These are phyloP conservation scores for Apiospora rasikravindrae DNA, from an alignment of 2,329 filamentous ascomycete species.

Conservation along the genomic window DNA sequence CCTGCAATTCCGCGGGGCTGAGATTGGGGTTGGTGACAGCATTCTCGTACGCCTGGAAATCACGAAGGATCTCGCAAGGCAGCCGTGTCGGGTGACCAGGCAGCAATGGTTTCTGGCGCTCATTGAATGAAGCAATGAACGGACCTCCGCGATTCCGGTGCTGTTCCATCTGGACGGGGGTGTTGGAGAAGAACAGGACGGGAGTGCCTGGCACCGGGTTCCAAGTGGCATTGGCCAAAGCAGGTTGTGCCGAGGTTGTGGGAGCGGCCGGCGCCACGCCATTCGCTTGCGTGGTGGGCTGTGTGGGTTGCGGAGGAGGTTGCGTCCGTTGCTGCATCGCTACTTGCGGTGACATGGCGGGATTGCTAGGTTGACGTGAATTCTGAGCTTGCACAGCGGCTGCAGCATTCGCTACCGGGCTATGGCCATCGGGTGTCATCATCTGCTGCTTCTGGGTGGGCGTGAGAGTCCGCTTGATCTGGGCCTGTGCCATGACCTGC, in stretches of 20 bases:
- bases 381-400: neutral
- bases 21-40: constrained; percentile 16
- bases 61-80: constrained; percentile 24
- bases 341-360: neutral
- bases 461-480: constrained; percentile 5
- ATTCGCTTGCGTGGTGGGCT: neutral
- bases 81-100: constrained; percentile 20
- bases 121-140: constrained; percentile 22
- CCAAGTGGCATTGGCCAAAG: constrained; percentile 8
- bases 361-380: neutral
- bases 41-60: constrained; percentile 18
- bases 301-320: neutral
- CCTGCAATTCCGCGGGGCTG: constrained; percentile 5
- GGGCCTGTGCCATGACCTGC: neutral
- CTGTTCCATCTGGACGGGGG: constrained; percentile 1
- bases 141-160: neutral
- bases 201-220: constrained; percentile 13
- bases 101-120: neutral
- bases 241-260: neutral
- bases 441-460: neutral
- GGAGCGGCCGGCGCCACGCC: neutral
- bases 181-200: constrained; percentile 20
- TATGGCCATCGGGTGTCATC: neutral
- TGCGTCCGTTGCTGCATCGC: neutral
- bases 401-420: neutral